Evolutionary conservation across 1,284 basidiomycete species (phyloP), one percentile per base, ranked within the genome.

Genomic region (Malassezia obtusa): DNA sequence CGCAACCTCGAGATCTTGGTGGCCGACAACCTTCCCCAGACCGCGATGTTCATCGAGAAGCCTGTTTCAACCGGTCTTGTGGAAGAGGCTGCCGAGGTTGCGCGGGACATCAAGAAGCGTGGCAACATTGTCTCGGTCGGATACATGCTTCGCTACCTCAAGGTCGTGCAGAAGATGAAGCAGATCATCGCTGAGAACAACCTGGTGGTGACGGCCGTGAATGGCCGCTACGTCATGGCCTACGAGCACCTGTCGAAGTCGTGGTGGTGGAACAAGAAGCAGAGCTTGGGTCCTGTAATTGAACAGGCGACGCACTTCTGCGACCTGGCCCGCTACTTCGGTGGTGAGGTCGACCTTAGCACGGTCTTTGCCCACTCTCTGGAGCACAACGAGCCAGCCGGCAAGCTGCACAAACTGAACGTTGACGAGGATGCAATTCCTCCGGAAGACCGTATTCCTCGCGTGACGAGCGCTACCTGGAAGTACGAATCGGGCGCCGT

Each of bases 241-340:
- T 95, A 94, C 61, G 76, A 79, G 83, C 62, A 68, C 57, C 65
- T 67, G 0, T 83, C 83, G 45, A 94, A 94, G 77, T 83, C 82
- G 3, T 87, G 90, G 64, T 74, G 92, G 92, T 98, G 92, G 92
- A 85, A 92, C 80, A 96, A 95, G 77, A 81, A 84, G 21, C 87
- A 82, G 77, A 86, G 85, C 81, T 84, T 71, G 40, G 92, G 92
- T 33, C 92, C 92, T 11, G 83, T 98, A 67, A 82, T 98, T 57
- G 92, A 96, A 77, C 92, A 96, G 77, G 92, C 87, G 38, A 98
- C 94, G 7, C 92, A 83, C 72, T 81, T 83, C 66, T 79, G 78
- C 43, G 60, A 61, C 55, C 80, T 91, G 39, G 92, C 89, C 48
- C 85, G 92, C 63, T 96, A 96, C 80, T 96, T 98, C 76, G 92